These are phyloP conservation scores for Hawksworthiomyces lignivorus DNA, from an alignment of 2,329 filamentous ascomycete species.

Conservation along the genomic window DNA sequence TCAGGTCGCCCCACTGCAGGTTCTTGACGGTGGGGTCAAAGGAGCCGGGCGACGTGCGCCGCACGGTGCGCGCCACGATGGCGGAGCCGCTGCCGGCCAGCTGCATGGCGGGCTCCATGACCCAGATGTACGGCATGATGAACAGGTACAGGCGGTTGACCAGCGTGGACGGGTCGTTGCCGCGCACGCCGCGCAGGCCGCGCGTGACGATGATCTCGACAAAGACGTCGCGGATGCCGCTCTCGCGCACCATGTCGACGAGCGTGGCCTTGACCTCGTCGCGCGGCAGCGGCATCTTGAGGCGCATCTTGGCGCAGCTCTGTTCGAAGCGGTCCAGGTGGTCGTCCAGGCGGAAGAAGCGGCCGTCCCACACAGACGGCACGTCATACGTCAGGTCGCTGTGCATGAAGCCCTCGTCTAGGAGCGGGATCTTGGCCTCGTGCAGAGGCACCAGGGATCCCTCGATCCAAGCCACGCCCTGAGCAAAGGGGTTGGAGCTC, in stretches of 20 bases:
- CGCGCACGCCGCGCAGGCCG: constrained; percentile 34
- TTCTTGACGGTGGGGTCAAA: constrained; percentile 47
- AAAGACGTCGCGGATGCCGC: constrained; percentile 40
- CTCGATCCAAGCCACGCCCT: constrained; percentile 38
- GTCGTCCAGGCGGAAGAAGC: constrained; percentile 44
- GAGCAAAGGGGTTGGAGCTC: constrained; percentile 31
- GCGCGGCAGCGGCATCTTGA: constrained; percentile 32
- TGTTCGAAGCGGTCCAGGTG: constrained; percentile 36
- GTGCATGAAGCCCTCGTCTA: constrained; percentile 45
- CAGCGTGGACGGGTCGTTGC: constrained; percentile 24
- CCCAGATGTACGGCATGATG: constrained; percentile 41
- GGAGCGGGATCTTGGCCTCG: constrained; percentile 40
- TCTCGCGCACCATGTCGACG: constrained; percentile 36
- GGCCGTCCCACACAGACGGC: constrained; percentile 42
- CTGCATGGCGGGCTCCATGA: constrained; percentile 39
- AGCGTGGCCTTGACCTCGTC: constrained; percentile 32
- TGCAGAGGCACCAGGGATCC: constrained; percentile 33
- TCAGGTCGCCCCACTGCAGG: constrained; percentile 42
- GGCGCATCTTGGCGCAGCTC: constrained; percentile 37
- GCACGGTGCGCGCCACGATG: constrained; percentile 21
- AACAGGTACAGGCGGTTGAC: constrained; percentile 40
- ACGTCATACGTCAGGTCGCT: constrained; percentile 47
- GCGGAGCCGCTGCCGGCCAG: constrained; percentile 34
- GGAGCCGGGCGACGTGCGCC: constrained; percentile 30
- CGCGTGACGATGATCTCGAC: constrained; percentile 44